These are phyloP conservation scores for Sordariomycetes sp. DNA, from an alignment of 2,329 filamentous ascomycete species.

Conservation along the genomic window DNA sequence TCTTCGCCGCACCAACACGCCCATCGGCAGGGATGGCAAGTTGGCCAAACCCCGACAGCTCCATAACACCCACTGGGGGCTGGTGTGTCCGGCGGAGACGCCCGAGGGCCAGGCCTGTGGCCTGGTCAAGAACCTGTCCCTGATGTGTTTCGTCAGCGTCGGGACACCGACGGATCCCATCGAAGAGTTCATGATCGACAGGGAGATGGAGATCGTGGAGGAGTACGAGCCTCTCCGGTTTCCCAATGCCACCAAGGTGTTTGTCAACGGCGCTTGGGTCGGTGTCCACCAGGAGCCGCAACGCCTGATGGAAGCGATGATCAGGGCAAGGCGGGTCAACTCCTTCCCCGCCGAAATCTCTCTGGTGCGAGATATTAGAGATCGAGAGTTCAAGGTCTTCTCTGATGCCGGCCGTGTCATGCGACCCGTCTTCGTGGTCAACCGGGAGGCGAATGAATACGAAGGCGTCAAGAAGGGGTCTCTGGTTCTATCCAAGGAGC, in stretches of 20 bases:
- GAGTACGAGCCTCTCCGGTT: conserved; percentile 82
- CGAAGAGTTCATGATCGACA: conserved; percentile 88
- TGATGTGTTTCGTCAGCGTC: conserved; percentile 98
- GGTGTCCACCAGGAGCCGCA: conserved; percentile 86
- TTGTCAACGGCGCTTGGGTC: conserved; percentile 97
- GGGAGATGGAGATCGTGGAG: conserved; percentile 93
- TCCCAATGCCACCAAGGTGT: conserved; percentile 92
- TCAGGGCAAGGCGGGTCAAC: conserved; percentile 67
- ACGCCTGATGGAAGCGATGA: conserved; percentile 69
- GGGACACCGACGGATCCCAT: conserved; percentile 85
- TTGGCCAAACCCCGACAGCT: conserved; percentile 95
- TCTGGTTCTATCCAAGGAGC: conserved; percentile 75
- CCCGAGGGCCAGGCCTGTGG: conserved; percentile 98
- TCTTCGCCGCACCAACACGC: conserved; percentile 93
- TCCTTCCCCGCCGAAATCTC: conserved; percentile 89
- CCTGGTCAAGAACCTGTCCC: conserved; percentile 90
- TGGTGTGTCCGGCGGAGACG: conserved; percentile 94
- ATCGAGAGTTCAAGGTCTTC: conserved; percentile 97
- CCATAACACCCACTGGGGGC: conserved; percentile 97
- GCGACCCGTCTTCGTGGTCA: conserved; percentile 85
- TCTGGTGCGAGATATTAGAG: conserved; percentile 89
- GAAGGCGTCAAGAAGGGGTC: conserved; percentile 49
- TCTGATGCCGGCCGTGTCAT: conserved; percentile 94
- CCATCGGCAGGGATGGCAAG: conserved; percentile 94
- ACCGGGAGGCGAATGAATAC: conserved; percentile 71